phyloP scores from a whole-genome alignment of 2,329 filamentous ascomycete genomes.

The Fusarium cyanostomum region DNA sequence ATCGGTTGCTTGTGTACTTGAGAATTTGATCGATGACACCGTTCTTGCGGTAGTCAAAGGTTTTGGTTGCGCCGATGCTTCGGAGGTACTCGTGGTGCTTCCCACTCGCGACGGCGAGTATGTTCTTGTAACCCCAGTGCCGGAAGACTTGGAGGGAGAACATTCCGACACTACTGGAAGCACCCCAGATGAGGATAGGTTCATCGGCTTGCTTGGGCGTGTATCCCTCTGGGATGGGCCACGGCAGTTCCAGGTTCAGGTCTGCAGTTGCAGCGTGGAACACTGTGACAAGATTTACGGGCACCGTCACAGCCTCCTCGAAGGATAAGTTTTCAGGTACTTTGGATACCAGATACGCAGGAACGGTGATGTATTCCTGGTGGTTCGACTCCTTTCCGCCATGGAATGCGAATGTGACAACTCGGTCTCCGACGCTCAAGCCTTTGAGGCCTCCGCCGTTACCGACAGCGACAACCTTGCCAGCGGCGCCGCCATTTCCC shows the following conservation, averaged over 20 bases:
- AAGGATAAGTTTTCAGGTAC: constrained; percentile 54
- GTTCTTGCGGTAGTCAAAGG: constrained; percentile 58
- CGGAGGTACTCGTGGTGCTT: constrained; percentile 56
- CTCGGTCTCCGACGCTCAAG: constrained; percentile 62
- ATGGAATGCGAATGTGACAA: constrained; percentile 64
- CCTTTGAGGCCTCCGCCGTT: constrained; percentile 49
- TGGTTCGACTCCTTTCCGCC: constrained; percentile 59
- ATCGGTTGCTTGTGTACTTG: constrained; percentile 16
- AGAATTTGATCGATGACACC: constrained; percentile 50
- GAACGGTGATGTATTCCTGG: constrained; percentile 64
- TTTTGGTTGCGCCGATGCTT: constrained; percentile 54
- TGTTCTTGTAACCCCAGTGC: constrained; percentile 61
- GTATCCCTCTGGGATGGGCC: constrained; percentile 60
- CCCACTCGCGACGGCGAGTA: constrained; percentile 59
- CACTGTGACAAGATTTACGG: constrained; percentile 67
- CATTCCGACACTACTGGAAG: constrained; percentile 61
- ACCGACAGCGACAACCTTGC: constrained; percentile 62
- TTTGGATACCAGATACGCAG: constrained; percentile 59
- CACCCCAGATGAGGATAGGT: constrained; percentile 62
- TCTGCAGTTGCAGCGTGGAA: constrained; percentile 63
- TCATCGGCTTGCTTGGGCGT: constrained; percentile 48
- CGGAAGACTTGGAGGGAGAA: constrained; percentile 60
- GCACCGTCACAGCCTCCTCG: constrained; percentile 61
- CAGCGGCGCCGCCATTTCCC: constrained; percentile 61
- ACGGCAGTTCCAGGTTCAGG: constrained; percentile 63